Base-by-base conservation (phyloP, 768 basidiomycete genomes). In the Suillus tomentosus region DNA sequence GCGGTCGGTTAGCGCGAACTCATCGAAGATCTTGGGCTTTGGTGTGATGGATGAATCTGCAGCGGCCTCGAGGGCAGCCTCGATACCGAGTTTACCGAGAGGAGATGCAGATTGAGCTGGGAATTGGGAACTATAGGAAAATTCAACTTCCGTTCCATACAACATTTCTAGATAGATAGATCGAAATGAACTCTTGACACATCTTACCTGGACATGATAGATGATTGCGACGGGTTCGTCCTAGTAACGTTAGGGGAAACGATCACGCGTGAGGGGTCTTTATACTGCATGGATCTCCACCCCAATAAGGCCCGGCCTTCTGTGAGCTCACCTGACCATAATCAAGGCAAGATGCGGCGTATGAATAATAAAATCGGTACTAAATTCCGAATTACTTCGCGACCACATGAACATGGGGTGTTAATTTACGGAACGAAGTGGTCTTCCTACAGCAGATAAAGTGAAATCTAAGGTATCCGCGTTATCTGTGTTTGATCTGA, bases 11-110 rank as follows among this genome's bases (percentile, higher is more conserved):
- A 89, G 79, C 1, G 83, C 81, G 73, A 86, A 88, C 66, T 87
- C 85, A 56, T 82, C 82, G 68, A 85, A 82, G 24, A 88, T 81
- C 70, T 84, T 86, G n/a, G 81, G 77, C 5, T 75, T 77, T 6
- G 80, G 76, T 37, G 42, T 63, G 48, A 79, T 62, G 0, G 67
- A 66, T 3, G 77, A 68, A 55, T 84, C 74, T 5, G 71, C 69
- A 37, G 79, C 78, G 11, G 80, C 81, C 54, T 76, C 72, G 8
- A 85, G 70, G 3, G 88, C 89, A 13, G 87, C 87, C 14, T 78
- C 78, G 55, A 90, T 87, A 1, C 89, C 89, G 56, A 90, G 77
- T 14, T 84, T 87, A 0, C 84, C 86, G 27, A 86, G 79, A 24
- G 84, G 83, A 6, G 87, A 87, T 15, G 78, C 70, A 17, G 82